Evolutionary conservation across 352 stramenopile genomes (phyloP), one percentile per base, ranked within the genome.

Genomic region (Pythium myriotylum): DNA sequence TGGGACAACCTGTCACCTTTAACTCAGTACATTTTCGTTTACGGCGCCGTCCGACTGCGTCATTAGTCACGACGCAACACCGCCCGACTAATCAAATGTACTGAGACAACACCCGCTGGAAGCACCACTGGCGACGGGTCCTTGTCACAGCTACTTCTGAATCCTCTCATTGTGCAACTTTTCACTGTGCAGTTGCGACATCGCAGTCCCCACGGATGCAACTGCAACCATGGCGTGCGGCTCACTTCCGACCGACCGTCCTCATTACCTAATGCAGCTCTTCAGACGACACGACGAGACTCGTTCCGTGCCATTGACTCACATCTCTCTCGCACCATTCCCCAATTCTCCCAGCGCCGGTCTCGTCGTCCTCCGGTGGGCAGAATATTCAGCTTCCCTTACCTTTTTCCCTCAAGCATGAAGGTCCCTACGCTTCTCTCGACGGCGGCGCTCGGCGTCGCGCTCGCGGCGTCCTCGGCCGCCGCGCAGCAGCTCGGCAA

Each of bases 401-500:
- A 20, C 51, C 51, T 10, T 47, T 52, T 39, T 8, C 2, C 17
- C 52, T 29, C 6, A 16, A 67, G 2, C 4, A 74, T 73, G 66
- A 62, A 68, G 48, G 26, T 54, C 27, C 23, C 48, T 45, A 54
- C 39, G 53, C 29, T 26, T 19, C 39, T 40, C 24, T n/a, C 37
- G 32, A 16, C 46, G 23, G 46, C 35, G 29, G 54, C 51, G 46
- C 54, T 70, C 14, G 46, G 20, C 22, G 17, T 13, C 20, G 42
- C 27, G 32, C n/a, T n/a, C n/a, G n/a, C n/a, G n/a, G n/a, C n/a
- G n/a, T n/a, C n/a, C n/a, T 49, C 17, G 39, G 58, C 82, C 22
- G 72, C 65, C 40, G 48, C 45, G 2, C 9, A n/a, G 13, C 48
- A 47, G 19, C 26, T 53, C n/a, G n/a, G n/a, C 23, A 64, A 84